These are phyloP conservation scores for Fusarium continuum DNA, from an alignment of 2,329 filamentous ascomycete genomes.

Conservation along the genomic window DNA sequence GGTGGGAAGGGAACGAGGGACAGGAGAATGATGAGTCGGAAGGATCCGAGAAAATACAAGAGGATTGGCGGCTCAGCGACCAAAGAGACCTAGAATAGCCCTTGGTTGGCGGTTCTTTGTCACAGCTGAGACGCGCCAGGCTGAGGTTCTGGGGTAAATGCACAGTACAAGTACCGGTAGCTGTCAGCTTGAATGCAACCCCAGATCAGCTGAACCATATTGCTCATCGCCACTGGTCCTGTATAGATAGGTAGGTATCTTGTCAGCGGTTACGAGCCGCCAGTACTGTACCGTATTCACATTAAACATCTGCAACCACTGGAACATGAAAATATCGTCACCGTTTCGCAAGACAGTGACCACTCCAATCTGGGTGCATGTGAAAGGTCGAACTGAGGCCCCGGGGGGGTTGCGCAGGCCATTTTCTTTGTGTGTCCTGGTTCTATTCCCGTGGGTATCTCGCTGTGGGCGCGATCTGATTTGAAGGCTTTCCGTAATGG, in stretches of 20 bases:
- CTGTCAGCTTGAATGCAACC: constrained; percentile 32
- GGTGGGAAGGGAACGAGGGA: constrained; percentile 85
- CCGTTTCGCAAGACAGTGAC: constrained; percentile 15
- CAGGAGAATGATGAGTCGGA: constrained; percentile 74
- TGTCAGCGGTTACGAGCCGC: constrained; percentile 33
- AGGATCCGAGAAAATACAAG: constrained; percentile 79
- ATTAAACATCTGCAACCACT: constrained; percentile 15
- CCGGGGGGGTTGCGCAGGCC: constrained; percentile 19
- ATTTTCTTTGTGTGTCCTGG: constrained; percentile 16
- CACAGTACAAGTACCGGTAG: background rate
- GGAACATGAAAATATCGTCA: background rate
- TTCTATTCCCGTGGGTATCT: constrained; percentile 29
- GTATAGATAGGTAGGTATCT: too few relatives aligned
- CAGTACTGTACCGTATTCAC: constrained; percentile 5
- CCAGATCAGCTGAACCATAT: constrained; percentile 21
- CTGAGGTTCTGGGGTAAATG: constrained; percentile 5
- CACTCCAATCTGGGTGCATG: constrained; percentile 18
- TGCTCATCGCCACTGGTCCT: constrained; percentile 6
- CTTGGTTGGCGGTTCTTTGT: background rate
- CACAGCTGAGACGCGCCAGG: constrained; percentile 19
- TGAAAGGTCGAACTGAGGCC: constrained; percentile 22
- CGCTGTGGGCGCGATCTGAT: constrained; percentile 30
- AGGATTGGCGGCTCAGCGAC: constrained; percentile 56
- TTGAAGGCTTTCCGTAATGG: constrained; percentile 23
- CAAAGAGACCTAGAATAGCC: constrained; percentile 29